Evolutionary conservation across 805 yeast genomes (phyloP), one percentile per base, ranked within the genome.

Genomic region (Yarrowia divulgata): DNA sequence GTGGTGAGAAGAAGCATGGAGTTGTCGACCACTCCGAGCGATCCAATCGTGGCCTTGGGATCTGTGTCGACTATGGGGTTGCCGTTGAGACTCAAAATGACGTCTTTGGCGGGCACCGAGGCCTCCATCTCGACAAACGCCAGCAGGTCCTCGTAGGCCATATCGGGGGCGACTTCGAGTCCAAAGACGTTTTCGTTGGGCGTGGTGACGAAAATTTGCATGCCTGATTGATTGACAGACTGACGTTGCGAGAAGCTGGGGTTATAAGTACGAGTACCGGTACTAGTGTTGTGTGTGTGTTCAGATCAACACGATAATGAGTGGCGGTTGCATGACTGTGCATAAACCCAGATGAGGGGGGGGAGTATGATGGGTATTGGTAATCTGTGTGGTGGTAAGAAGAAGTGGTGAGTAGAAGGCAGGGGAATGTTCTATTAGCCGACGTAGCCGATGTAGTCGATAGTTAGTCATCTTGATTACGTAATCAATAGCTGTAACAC

Each of bases 81-180:
- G n/a, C 69, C 69, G 16, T 66, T 42, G 49, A 52, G 43, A 13
- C n/a, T 43, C 48, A 52, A 35, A 40, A 52, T 40, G 23, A 66
- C 42, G 19, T 66, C 62, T 34, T 66, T 54, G n/a, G 62, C 9
- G 10, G 49, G 39, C 13, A 52, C 60, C 29, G 62, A 50, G 2
- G 69, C 60, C 62, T 66, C 69, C 60, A 52, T 54, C 43, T 50
- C 69, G 6, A 66, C 62, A 40, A 52, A 66, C 4, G 69, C 69
- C 29, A 66, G 18, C 19, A 66, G 45, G 43, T 66, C 69, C 18
- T 48, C 68, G 29, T 39, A 48, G 23, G 68, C 45, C 68, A 63
- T 63, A 8, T 48, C 55, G 1, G 43, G 23, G 29, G 68, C 55
- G 18, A 63, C 68, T 13, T 63, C 68, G 29, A 63, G 57, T 12